Evolutionary conservation across 2,329 filamentous ascomycete genomes (phyloP), one percentile per base, ranked within the genome.

Genomic region (Diaporthe sp.): DNA sequence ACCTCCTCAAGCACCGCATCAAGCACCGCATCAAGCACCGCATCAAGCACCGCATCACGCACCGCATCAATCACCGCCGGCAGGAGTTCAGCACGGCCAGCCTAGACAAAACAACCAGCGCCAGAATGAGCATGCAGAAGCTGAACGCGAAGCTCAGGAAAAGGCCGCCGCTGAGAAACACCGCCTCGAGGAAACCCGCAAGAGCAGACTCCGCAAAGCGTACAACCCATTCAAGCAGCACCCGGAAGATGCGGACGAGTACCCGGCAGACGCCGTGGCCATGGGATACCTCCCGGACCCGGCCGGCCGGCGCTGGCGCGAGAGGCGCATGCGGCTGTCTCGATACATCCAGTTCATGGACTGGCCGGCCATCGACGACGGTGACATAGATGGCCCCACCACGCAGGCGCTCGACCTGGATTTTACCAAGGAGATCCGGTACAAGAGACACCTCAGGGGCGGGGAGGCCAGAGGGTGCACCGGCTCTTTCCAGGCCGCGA

Each of bases 281-380:
- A 63, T 75, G 25, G 74, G 74, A 39, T 69, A 74, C 17, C 13
- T 75, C 3, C 51, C 66, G 17, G 68, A 75, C 53, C 32, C 3
- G 10, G 44, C 53, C 2, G 74, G 27, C 53, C 71, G 72, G 27
- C 69, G 56, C 42, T 73, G 74, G 72, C 74, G 59, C 37, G 71
- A 75, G 68, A 69, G 35, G 32, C 44, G 61, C 59, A 74, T 75
- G 74, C 66, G 74, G 44, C 74, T 75, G 15, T 42, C 59, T 25
- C 72, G 74, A 19, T 71, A 13, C 66, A 37, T 50, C 59, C 56
- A 65, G 42, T 44, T 56, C 68, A 19, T 22, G 3, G 65, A 73
- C 37, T 32, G 47, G 30, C 37, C 42, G 13, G 30, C 25, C 44
- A 42, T 70, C 32, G 68, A 71, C n/a, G 59, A 69, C 25, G 42